Evolutionary conservation across 805 yeast species (phyloP), one percentile per base, ranked within the genome.

Genomic region (Metschnikowia borealis): DNA sequence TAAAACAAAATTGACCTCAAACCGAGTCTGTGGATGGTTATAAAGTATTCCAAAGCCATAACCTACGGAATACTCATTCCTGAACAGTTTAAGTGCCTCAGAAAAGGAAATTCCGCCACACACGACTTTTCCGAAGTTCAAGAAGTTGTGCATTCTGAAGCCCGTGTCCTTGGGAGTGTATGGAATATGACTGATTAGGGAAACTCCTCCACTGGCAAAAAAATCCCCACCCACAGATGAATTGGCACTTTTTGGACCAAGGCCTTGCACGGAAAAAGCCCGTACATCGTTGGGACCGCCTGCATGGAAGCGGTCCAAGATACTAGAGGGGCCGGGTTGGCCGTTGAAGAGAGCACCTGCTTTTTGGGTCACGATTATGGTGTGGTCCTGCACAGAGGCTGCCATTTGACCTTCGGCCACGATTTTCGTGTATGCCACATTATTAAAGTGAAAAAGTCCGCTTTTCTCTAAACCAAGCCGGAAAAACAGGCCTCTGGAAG

Each of bases 241-340:
- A 31, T 74, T 75, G 65, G 68, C 71, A 45, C 73, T 72, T 55
- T 79, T 80, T 2, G 84, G 84, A 0, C 85, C 84, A 39, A 80
- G 55, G 1, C 84, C 83, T 39, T 80, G 74, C 51, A 79, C 58
- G 10, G 66, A 61, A 56, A 79, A 81, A 1, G 83, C 77, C 40
- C 84, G 68, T 7, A 81, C 73, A 53, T 80, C 84, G 55, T 80
- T 80, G 11, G 85, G 79, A 1, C 85, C 85, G n/a, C 85, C 85
- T 3, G 75, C 65, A 57, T 73, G 78, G 50, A 79, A 80, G 42
- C 81, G 65, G 60, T 81, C 85, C 66, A 80, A 67, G 6, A 80
- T 65, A 55, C 67, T 73, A n/a, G 67, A 61, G 13, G 72, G 54
- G 2, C 54, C 53, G 11, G 46, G 39, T 2, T 55, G 56, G 5